Evolutionary conservation across 768 basidiomycete species (phyloP), one percentile per base, ranked within the genome.

Genomic region (Basidioascus undulatus): DNA sequence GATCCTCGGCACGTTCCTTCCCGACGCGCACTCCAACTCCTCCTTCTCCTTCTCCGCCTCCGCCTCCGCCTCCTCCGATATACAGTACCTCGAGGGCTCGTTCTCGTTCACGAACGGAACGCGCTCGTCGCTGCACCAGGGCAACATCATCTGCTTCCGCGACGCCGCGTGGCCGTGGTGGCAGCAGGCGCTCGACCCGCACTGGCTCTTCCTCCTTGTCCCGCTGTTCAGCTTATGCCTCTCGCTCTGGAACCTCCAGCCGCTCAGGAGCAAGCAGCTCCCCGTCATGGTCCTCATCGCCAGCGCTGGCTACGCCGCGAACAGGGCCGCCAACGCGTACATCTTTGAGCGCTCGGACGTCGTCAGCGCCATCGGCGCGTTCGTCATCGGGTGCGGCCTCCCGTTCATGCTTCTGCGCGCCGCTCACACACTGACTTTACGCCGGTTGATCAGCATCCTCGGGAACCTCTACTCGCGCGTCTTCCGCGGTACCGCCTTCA

Each of bases 281-380:
- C 59, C 59, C 2, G 50, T 61, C 40, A 61, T 61, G 62, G 53
- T 62, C 40, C 28, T 58, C 35, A 58, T 62, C 45, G 56, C 57
- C 6, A 55, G 53, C 40, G 55, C 57, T 11, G 61, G 60, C 0
- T 60, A 54, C 57, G 46, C 49, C 2, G 47, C 51, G 26, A 62
- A 62, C 44, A 41, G 39, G 20, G 40, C 38, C 10, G 51, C 49
- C 15, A 51, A 47, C 1, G 40, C 26, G 26, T 44, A 35, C 25
- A 49, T 51, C 40, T 49, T 49, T 39, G 42, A 51, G 26, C 51
- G 47, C 37, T 47, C 46, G 25, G 51, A 51, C 35, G 39, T 51
- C 39, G 51, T 51, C 36, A 46, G 44, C 19, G 48, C 48, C 44
- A 46, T 51, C 39, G 51, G 51, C 26, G 37, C 51, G 5, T 49